Conservation (phyloP, 2,329 filamentous ascomycete genomes). For the Exutisphaerella laricina region DNA sequence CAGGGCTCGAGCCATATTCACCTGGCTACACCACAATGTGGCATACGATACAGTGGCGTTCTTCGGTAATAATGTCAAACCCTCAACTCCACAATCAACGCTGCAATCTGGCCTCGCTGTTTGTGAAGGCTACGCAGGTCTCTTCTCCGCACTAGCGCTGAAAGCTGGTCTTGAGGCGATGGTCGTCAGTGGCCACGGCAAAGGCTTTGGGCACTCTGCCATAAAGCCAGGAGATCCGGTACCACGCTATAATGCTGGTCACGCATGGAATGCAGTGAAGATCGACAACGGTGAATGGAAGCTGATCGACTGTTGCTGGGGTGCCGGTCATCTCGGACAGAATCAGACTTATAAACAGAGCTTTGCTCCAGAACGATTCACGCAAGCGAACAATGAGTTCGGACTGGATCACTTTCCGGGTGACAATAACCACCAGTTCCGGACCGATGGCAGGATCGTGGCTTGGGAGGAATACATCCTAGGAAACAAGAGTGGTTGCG, state of each 20-base stretch:
- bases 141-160: constrained; percentile 72
- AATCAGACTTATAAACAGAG: constrained; percentile 56
- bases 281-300: constrained; percentile 90
- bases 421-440: constrained; percentile 64
- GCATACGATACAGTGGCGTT: constrained; percentile 76
- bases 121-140: constrained; percentile 82
- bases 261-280: constrained; percentile 86
- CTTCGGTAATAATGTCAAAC: constrained; percentile 63
- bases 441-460: constrained; percentile 61
- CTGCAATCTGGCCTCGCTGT: constrained; percentile 76
- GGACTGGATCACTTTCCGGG: constrained; percentile 72
- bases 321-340: constrained; percentile 2
- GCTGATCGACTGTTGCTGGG: constrained; percentile 83
- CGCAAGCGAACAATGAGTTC: constrained; percentile 70
- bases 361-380: constrained; percentile 61
- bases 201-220: constrained; percentile 69
- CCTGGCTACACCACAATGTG: constrained; percentile 93
- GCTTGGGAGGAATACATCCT: constrained; percentile 79
- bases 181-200: constrained; percentile 73
- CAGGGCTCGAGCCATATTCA: constrained; percentile 88
- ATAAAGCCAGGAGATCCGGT: constrained; percentile 59
- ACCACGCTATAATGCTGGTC: constrained; percentile 57
- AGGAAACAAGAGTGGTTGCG: constrained; percentile 48
- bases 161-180: constrained; percentile 74
- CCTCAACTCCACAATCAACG: constrained; percentile 64